Percentiles rank a stretch among this genome's conserved stretches.
Conservation (phyloP, 2,329 filamentous ascomycete genomes). For the Mycocentrospora acerina region DNA sequence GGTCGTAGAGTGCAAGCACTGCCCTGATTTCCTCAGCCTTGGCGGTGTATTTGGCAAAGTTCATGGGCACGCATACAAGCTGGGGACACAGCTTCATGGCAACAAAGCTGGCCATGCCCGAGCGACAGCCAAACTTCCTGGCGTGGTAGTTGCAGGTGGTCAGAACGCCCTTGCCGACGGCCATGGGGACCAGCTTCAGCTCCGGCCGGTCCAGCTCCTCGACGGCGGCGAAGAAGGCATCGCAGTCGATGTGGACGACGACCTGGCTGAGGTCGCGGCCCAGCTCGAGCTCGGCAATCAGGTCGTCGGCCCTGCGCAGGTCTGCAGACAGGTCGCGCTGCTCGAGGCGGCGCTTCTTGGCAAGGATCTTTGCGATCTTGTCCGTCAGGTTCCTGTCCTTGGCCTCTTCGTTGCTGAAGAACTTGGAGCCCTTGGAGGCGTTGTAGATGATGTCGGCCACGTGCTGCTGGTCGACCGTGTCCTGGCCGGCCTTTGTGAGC, state of each 20-base stretch:
- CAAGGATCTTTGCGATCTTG: slow-evolving; percentile 80
- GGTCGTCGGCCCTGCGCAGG: slow-evolving; percentile 74
- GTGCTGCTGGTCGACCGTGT: slow-evolving; percentile 88
- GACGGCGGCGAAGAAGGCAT: slow-evolving; percentile 96
- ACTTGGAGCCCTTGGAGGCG: slow-evolving; percentile 94
- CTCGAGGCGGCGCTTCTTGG: slow-evolving; percentile 74
- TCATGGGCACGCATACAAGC: slow-evolving; percentile 77
- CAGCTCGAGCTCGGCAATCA: slow-evolving; percentile 76
- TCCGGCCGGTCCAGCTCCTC: slow-evolving; percentile 77
- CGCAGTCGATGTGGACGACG: slow-evolving; percentile 92
- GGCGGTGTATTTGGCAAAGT: slow-evolving; percentile 86
- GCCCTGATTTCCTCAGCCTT: slow-evolving; percentile 87
- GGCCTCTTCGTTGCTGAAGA: slow-evolving; percentile 85
- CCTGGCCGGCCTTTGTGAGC: slow-evolving; percentile 89
- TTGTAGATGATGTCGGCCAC: slow-evolving; percentile 97
- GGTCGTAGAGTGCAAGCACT: slow-evolving; percentile 83
- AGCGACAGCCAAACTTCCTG: slow-evolving; percentile 84
- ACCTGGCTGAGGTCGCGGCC: slow-evolving; percentile 78
- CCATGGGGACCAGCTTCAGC: slow-evolving; percentile 82
- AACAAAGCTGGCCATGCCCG: slow-evolving; percentile 95
- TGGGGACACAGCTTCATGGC: slow-evolving; percentile 91
- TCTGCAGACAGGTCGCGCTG: slow-evolving; percentile 73
- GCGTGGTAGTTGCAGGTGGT: slow-evolving; percentile 86
- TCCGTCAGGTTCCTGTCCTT: slow-evolving; percentile 79
- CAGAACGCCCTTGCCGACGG: slow-evolving; percentile 74